Conservation (phyloP, 108 stramenopile species). For the Cyclotella sp. region DNA sequence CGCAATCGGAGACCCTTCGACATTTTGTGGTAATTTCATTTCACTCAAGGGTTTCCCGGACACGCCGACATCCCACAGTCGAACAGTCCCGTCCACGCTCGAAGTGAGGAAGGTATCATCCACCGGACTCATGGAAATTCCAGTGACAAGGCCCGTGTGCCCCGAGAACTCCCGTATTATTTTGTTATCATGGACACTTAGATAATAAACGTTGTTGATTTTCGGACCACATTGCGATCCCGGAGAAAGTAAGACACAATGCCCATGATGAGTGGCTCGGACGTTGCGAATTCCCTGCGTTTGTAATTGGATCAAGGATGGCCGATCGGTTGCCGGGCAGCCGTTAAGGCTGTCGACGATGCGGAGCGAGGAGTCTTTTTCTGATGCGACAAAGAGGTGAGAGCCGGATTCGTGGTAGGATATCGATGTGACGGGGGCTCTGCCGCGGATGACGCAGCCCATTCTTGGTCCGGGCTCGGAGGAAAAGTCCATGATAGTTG, state of each 20-base stretch:
- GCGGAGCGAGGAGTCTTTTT: slow-evolving; percentile 63
- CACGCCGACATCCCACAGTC: slow-evolving; percentile 76
- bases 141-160: slow-evolving; percentile 62
- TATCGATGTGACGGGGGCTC: slow-evolving; percentile 55
- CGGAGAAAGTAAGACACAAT: slow-evolving; percentile 69
- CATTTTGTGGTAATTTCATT: slow-evolving; percentile 65
- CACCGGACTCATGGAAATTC: slow-evolving; percentile 73
- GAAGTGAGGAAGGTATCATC: slow-evolving; percentile 83
- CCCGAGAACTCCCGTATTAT: slow-evolving; percentile 83
- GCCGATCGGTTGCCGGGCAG: slow-evolving; percentile 42
- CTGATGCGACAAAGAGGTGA: slow-evolving; percentile 74
- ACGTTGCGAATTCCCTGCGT: slow-evolving; percentile 64
- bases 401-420: slow-evolving; percentile 77
- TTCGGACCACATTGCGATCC: slow-evolving; percentile 38
- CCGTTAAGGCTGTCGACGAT: slow-evolving; percentile 69
- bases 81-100: slow-evolving; percentile 71
- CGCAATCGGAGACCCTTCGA: slow-evolving; percentile 54
- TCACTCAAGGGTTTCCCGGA: slow-evolving; percentile 68
- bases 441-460: slow-evolving; percentile 66
- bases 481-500: slow-evolving; percentile 75
- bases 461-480: slow-evolving; percentile 61
- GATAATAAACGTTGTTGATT: slow-evolving; percentile 60
- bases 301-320: slow-evolving; percentile 61
- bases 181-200: slow-evolving; percentile 83
- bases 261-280: slow-evolving; percentile 68